Evolutionary conservation across 106 monocot genomes (phyloP).

Genomic region (Dendrobium officinale): DNA sequence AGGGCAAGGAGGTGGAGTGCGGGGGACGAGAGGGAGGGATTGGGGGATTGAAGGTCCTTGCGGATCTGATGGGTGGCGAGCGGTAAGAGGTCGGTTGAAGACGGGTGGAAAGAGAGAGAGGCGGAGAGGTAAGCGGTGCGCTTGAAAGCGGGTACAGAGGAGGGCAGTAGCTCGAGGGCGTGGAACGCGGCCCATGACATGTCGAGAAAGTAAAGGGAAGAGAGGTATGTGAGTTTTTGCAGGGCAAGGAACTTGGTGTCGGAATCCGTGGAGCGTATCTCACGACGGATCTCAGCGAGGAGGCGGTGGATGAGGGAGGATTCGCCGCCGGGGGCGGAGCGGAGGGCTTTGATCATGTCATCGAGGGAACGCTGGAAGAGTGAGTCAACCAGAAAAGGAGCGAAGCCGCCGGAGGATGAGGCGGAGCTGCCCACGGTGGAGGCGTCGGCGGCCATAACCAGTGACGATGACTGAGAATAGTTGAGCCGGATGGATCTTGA

Average conservation of each 20-base stretch:
- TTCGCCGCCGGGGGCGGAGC: constrained; percentile 27
- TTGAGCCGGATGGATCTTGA: not conserved
- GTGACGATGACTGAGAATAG: not conserved
- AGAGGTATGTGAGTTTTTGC: constrained; percentile 82
- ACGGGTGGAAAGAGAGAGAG: constrained; percentile 53
- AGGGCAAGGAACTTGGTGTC: constrained; percentile 59
- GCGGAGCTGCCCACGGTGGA: not conserved
- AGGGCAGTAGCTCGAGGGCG: constrained; percentile 70
- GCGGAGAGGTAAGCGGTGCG: constrained; percentile 59
- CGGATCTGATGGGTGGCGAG: constrained; percentile 81
- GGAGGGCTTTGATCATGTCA: constrained; percentile 74
- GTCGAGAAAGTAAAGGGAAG: constrained; percentile 55
- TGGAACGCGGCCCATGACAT: constrained; percentile 52
- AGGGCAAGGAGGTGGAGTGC: constrained; percentile 45
- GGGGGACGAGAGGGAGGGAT: constrained; percentile 19
- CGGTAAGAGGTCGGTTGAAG: constrained; percentile 53
- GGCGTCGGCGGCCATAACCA: not conserved
- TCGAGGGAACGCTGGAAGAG: constrained; percentile 82
- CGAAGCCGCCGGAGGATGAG: constrained; percentile 14
- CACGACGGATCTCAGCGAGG: constrained; percentile 69
- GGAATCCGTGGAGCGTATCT: constrained; percentile 62
- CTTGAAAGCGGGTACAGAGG: constrained; percentile 36
- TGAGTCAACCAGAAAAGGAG: constrained; percentile 49
- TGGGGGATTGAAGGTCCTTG: constrained; percentile 54
- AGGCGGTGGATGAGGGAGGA: constrained; percentile 37